Percentiles rank a stretch among this genome's conserved stretches.
Evolutionary conservation across 495 filamentous ascomycete genomes (phyloP).

Genomic region (Aspergillus panamensis): DNA sequence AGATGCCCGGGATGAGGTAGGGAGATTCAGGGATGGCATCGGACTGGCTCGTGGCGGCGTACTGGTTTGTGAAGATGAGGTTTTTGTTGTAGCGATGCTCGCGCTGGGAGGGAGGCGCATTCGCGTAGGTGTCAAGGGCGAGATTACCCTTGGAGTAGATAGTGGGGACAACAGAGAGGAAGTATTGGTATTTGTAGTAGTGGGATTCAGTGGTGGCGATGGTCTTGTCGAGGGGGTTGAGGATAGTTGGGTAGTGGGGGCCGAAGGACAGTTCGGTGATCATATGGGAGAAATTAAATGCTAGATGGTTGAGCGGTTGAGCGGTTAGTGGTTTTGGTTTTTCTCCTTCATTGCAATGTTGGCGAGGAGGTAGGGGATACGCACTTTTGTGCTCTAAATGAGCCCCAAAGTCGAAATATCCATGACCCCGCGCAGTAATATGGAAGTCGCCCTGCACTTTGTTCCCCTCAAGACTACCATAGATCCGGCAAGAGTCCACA

Average conservation of each 20-base stretch:
- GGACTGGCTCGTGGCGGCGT: slow-evolving; percentile 88
- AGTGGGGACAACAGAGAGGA: slow-evolving; percentile 94
- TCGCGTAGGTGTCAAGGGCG: slow-evolving; percentile 40
- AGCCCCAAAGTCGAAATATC: slow-evolving; percentile 72
- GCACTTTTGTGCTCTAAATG: slow-evolving; percentile 84
- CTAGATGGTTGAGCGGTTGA: slow-evolving; percentile 34
- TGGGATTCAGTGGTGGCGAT: slow-evolving; percentile 67
- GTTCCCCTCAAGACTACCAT: slow-evolving; percentile 83
- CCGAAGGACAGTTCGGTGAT: slow-evolving; percentile 96
- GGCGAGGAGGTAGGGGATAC: slow-evolving; percentile 25
- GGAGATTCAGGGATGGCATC: slow-evolving; percentile 61
- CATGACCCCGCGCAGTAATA: slow-evolving; percentile 92
- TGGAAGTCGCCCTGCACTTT: slow-evolving; percentile 99
- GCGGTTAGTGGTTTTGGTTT: no score
- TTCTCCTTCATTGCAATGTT: background rate
- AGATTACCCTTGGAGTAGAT: slow-evolving; percentile 68
- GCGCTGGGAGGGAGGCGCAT: slow-evolving; percentile 21
- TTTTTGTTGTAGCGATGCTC: slow-evolving; percentile 32
- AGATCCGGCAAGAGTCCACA: slow-evolving; percentile 76
- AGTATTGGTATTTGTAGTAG: slow-evolving; percentile 99
- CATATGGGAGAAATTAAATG: slow-evolving; percentile 98
- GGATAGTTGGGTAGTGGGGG: slow-evolving; percentile 86
- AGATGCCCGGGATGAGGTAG: slow-evolving; percentile 75
- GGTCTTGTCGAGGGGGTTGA: slow-evolving; percentile 92
- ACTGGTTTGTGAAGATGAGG: slow-evolving; percentile 92